Percentiles rank a stretch among this genome's conserved stretches.
Conservation (phyloP, 106 monocot genomes). For the Hemerocallis citrina region DNA sequence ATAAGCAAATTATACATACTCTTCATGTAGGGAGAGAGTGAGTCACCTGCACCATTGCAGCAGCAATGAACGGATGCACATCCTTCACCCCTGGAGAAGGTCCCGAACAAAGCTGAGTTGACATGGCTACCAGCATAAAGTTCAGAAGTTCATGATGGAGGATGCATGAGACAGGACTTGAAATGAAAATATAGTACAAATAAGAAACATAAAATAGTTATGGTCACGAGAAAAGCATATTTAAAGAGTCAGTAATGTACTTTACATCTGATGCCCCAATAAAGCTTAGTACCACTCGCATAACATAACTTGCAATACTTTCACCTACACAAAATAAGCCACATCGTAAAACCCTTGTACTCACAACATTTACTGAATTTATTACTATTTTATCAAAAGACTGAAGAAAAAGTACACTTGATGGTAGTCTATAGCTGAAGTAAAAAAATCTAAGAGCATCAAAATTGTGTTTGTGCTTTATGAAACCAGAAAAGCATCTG, state of each 20-base stretch:
- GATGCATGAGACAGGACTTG: constrained; percentile 63
- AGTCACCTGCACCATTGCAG: constrained; percentile 78
- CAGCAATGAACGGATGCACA: constrained; percentile 91
- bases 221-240: background rate
- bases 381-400: no score
- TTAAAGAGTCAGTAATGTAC: constrained; percentile 34
- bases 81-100: constrained; percentile 71
- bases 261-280: constrained; percentile 72
- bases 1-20: background rate
- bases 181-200: constrained; percentile 23
- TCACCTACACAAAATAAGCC: constrained; percentile 34
- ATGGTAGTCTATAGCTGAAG: no score
- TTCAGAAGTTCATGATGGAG: constrained; percentile 94
- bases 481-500: background rate
- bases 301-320: constrained; percentile 59
- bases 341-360: constrained; percentile 9
- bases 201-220: constrained; percentile 14
- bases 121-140: constrained; percentile 85
- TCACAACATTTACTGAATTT: no score
- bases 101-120: constrained; percentile 85
- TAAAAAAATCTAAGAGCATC: no score
- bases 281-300: constrained; percentile 61
- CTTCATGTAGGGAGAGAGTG: background rate
- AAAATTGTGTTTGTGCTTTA: no score
- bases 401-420: no score